phyloP scores from a whole-genome alignment of 2,329 filamentous ascomycete genomes.

The Arthrobotrys sphaeroides region DNA sequence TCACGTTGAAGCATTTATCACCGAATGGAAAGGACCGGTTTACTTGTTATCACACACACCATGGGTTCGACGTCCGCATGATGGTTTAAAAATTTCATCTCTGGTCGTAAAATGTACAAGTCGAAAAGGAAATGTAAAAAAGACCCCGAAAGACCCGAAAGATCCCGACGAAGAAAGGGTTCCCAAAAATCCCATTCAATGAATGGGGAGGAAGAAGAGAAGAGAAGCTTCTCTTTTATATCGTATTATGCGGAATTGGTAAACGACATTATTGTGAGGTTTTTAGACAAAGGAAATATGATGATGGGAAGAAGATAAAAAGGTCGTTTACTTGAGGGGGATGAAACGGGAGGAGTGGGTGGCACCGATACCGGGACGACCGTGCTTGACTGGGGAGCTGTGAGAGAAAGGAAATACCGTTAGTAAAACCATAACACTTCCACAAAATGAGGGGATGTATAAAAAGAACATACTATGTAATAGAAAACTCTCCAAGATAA shows the following conservation, averaged over 20 bases:
- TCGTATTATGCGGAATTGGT: slow-evolving; percentile 35
- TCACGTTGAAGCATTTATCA: not conserved
- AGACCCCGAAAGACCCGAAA: not conserved
- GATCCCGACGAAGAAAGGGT: no score
- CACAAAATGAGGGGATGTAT: not conserved
- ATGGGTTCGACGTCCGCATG: not conserved
- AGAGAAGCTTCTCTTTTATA: slow-evolving; percentile 5
- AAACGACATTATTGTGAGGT: slow-evolving; percentile 14
- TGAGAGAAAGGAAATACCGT: slow-evolving; percentile 52
- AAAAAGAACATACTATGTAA: slow-evolving; percentile 92
- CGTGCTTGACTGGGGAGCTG: slow-evolving; percentile 99
- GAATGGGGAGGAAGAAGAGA: not conserved
- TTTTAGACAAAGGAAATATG: not conserved
- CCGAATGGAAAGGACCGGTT: not conserved
- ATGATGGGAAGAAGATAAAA: not conserved
- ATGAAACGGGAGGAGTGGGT: slow-evolving; percentile 99
- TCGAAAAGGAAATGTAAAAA: slow-evolving; percentile 10
- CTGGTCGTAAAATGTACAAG: slow-evolving; percentile 35
- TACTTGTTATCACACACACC: not conserved
- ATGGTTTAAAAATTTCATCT: slow-evolving; percentile 26
- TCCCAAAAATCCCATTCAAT: slow-evolving; percentile 14
- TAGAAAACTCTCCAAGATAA: slow-evolving; percentile 99
- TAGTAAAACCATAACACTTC: not conserved
- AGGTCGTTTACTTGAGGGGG: slow-evolving; percentile 88
- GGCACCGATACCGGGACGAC: slow-evolving; percentile 99